phyloP scores from a whole-genome alignment of 768 basidiomycete species.

The Hygrocybe coccinea region DNA sequence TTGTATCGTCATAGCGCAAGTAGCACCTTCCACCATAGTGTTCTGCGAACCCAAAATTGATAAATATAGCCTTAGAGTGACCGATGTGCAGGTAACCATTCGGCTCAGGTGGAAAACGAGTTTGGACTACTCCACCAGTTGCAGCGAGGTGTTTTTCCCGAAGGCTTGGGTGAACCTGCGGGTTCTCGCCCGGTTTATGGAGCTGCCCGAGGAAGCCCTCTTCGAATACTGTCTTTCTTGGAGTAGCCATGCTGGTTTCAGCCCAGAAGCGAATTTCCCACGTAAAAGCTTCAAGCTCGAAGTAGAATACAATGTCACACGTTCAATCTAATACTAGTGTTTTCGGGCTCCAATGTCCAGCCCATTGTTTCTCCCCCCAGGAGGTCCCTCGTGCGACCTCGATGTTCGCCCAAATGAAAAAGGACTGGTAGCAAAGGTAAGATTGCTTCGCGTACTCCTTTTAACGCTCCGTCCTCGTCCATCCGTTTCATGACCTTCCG shows the following conservation, averaged over 20 bases:
- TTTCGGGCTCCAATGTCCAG: not conserved
- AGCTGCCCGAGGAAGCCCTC: slow-evolving; percentile 92
- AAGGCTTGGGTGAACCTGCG: slow-evolving; percentile 73
- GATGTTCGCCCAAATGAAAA: slow-evolving; percentile 57
- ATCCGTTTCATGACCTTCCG: slow-evolving; percentile 26
- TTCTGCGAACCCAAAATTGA: slow-evolving; percentile 98
- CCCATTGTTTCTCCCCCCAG: not conserved
- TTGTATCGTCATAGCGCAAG: slow-evolving; percentile 96
- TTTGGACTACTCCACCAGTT: slow-evolving; percentile 82
- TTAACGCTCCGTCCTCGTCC: slow-evolving; percentile 57
- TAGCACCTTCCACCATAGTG: slow-evolving; percentile 90
- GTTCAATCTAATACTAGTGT: not conserved
- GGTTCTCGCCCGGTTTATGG: slow-evolving; percentile 91
- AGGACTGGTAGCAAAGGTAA: slow-evolving; percentile 60
- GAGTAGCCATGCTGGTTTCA: no score
- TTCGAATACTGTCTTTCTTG: slow-evolving; percentile 72
- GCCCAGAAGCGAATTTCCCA: no score
- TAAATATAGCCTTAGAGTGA: slow-evolving; percentile 97
- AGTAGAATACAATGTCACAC: no score
- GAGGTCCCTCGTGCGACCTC: slow-evolving; percentile 15
- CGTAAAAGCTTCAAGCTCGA: no score
- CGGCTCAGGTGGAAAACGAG: slow-evolving; percentile 97
- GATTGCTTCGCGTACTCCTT: slow-evolving; percentile 59
- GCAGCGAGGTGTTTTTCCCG: slow-evolving; percentile 75
- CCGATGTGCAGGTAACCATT: slow-evolving; percentile 96